phyloP scores from a whole-genome alignment of 176 grass and related monocot species.

The Zea mays region DNA sequence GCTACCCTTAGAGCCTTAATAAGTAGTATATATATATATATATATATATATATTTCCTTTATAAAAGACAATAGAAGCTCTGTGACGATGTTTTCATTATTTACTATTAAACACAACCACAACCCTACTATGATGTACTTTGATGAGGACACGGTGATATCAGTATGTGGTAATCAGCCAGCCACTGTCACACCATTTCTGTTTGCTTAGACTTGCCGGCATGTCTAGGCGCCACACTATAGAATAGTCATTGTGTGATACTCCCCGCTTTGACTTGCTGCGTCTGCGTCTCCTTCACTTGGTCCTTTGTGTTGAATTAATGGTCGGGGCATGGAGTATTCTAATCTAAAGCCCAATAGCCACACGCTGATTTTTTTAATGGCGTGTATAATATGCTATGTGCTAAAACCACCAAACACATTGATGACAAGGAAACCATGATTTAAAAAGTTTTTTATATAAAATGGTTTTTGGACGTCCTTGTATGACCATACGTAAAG shows the following conservation, averaged over 20 bases:
- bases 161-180: conserved; percentile 40
- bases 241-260: conserved; percentile 33
- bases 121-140: neutral
- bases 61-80: too few species aligned
- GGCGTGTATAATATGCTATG: neutral
- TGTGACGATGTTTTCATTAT: too few species aligned
- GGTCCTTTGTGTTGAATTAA: conserved; percentile 20
- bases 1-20: too few species aligned
- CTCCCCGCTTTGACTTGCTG: conserved; percentile 39
- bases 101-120: too few species aligned
- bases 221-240: conserved; percentile 19
- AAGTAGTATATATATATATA: too few species aligned
- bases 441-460: neutral
- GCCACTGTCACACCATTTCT: conserved; percentile 20
- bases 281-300: conserved; percentile 12
- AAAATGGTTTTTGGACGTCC: neutral
- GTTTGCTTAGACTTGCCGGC: conserved; percentile 36
- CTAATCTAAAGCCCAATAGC: neutral
- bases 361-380: conserved; percentile 4
- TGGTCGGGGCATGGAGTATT: conserved; percentile 8
- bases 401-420: conserved; percentile 2
- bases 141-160: conserved; percentile 42
- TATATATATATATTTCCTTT: too few species aligned
- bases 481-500: conserved; percentile 18
- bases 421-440: neutral